Evolutionary conservation across 257 asterid genomes (phyloP).

Genomic region (Primulina huaijiensis): DNA sequence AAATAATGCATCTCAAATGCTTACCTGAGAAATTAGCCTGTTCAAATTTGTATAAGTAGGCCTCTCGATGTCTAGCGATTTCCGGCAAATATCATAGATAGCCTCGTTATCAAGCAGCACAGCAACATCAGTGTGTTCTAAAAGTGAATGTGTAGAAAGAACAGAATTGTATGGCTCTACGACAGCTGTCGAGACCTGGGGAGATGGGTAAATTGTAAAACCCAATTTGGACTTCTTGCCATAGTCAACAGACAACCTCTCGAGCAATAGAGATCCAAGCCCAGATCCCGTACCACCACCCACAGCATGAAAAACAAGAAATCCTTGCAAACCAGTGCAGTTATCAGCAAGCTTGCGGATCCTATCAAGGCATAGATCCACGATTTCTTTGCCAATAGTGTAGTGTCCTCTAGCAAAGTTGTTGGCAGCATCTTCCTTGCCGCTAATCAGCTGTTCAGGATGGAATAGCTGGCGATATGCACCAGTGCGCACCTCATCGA

Average conservation of each 20-base stretch:
- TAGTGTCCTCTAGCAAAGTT: conserved; percentile 94
- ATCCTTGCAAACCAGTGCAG: conserved; percentile 90
- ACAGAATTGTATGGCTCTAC: conserved; percentile 96
- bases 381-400: conserved; percentile 88
- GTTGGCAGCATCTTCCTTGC: conserved; percentile 95
- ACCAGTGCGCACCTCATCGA: conserved; percentile 90
- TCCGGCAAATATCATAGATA: conserved; percentile 90
- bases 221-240: conserved; percentile 89
- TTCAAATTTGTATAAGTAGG: conserved; percentile 93
- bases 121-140: conserved; percentile 96
- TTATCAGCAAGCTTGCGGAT: conserved; percentile 91
- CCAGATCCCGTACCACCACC: conserved; percentile 99
- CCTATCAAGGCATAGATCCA: conserved; percentile 86
- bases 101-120: conserved; percentile 92
- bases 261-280: conserved; percentile 76
- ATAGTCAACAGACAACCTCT: conserved; percentile 88
- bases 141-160: conserved; percentile 84
- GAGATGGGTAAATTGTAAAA: conserved; percentile 88
- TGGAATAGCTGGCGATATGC: conserved; percentile 88
- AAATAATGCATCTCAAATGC: not conserved
- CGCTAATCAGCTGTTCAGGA: conserved; percentile 91
- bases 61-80: conserved; percentile 86
- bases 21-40: conserved; percentile 92
- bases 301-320: conserved; percentile 89
- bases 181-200: conserved; percentile 95